Evolutionary conservation across 2,329 filamentous ascomycete genomes (phyloP).

Genomic region (Fusarium chuoi): DNA sequence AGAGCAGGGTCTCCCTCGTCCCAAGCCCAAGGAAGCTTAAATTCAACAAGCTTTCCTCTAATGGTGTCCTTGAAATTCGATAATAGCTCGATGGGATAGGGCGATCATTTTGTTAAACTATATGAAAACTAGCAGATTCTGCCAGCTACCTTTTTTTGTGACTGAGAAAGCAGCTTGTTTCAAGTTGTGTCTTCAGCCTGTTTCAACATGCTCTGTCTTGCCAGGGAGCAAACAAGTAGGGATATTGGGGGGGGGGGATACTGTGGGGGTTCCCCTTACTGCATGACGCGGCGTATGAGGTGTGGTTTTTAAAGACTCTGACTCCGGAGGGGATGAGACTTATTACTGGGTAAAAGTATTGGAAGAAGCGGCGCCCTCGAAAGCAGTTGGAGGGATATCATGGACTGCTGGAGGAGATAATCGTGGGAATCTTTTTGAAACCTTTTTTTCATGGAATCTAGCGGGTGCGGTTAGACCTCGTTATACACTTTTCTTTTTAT

Average conservation of each 20-base stretch:
- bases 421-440: conserved; percentile 19
- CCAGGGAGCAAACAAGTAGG: conserved; percentile 32
- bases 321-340: conserved; percentile 38
- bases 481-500: conserved; percentile 26
- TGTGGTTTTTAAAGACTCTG: conserved; percentile 36
- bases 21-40: conserved; percentile 50
- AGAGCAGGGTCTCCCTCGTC: conserved; percentile 62
- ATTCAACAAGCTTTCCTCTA: background rate
- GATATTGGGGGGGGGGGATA: conserved; percentile 31
- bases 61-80: background rate
- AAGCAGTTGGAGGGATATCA: background rate
- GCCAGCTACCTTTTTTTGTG: conserved; percentile 5
- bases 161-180: conserved; percentile 3
- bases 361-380: conserved; percentile 13
- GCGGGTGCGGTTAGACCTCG: conserved; percentile 37
- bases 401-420: conserved; percentile 29
- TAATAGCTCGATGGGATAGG: background rate
- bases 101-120: background rate
- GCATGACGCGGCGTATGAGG: conserved; percentile 46
- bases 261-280: conserved; percentile 32
- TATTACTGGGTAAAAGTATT: conserved; percentile 36
- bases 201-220: conserved; percentile 30
- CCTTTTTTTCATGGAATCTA: conserved; percentile 34
- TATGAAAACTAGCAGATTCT: background rate
- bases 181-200: conserved; percentile 16